Evolutionary conservation across 2,329 filamentous ascomycete species (phyloP), one percentile per base, ranked within the genome.

Genomic region (Oidium heveae): DNA sequence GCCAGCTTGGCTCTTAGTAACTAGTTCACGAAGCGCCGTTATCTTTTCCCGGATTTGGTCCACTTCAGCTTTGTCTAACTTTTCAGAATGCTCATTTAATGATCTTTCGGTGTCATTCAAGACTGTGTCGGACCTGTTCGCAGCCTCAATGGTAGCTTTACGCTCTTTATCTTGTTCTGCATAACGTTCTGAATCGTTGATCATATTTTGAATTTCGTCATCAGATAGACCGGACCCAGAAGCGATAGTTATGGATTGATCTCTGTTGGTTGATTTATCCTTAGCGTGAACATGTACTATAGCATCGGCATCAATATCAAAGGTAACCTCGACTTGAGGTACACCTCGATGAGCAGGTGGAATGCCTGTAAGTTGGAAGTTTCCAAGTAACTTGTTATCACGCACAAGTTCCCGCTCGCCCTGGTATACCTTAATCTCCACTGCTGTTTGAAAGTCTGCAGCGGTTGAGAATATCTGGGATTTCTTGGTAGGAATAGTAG

Each of bases 401-500:
- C 82, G 83, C 69, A 95, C 88, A 59, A 95, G 86, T 76, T 95
- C 88, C 85, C 89, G 89, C 79, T 96, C 89, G 76, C 89, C 89
- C 81, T 96, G 88, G 84, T 81, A 96, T 60, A 96, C 89, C 84
- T 96, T 95, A 77, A 96, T 96, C 76, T 95, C 88, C 66, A 96
- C 89, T 63, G 88, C 89, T 59, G 86, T 94, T 77, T 96, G 89
- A 84, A 93, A 94, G 70, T 96, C 89, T 62, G 89, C 88, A 55
- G 88, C 88, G 53, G 89, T 96, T 55, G 88, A 95, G 80, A 96
- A 96, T 67, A 88, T 81, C 74, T 95, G 87, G 13, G 88, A 95
- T 76, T 96, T 96, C 83, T 95, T 95, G 73, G 89, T 96, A 56
- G 89, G 89, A 67, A 96, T 96, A 61, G 89, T 95, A 66, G 89